Evolutionary conservation across 2,329 filamentous ascomycete genomes (phyloP).

Genomic region (Rosellinia necatrix): DNA sequence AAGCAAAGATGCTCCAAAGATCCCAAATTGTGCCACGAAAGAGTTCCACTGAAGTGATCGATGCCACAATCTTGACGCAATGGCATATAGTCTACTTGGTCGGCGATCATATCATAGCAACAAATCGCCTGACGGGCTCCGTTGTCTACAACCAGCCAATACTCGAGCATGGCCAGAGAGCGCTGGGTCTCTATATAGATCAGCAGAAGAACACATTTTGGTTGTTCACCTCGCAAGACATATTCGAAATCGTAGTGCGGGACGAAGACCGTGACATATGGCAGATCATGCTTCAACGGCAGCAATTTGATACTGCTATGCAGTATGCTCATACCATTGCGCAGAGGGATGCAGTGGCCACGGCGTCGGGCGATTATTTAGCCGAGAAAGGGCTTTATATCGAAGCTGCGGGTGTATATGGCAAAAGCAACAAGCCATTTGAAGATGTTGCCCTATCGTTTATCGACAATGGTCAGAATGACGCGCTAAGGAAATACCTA

Average conservation of each 20-base stretch:
- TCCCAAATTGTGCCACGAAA: conserved; percentile 73
- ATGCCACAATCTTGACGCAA: conserved; percentile 83
- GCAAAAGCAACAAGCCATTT: conserved; percentile 94
- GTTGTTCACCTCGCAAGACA: conserved; percentile 89
- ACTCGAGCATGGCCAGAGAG: conserved; percentile 76
- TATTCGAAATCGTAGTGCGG: conserved; percentile 89
- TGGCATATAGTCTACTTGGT: conserved; percentile 90
- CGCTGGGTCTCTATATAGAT: conserved; percentile 85
- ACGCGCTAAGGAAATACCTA: conserved; percentile 89
- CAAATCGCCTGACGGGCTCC: conserved; percentile 84
- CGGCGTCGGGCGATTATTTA: conserved; percentile 87
- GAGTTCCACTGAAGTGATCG: conserved; percentile 71
- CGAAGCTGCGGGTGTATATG: conserved; percentile 89
- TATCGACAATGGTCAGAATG: conserved; percentile 87
- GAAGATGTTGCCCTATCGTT: conserved; percentile 92
- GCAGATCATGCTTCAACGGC: conserved; percentile 86
- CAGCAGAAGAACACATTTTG: conserved; percentile 96
- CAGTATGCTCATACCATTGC: conserved; percentile 78
- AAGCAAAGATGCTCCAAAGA: conserved; percentile 76
- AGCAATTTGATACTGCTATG: conserved; percentile 87
- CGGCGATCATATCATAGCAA: conserved; percentile 79
- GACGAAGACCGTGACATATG: conserved; percentile 93
- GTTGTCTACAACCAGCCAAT: conserved; percentile 88
- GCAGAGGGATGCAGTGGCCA: conserved; percentile 90
- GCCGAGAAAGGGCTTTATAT: conserved; percentile 79